These are phyloP conservation scores for Raddia guianensis DNA, from an alignment of 176 grass and related monocot species.

Conservation along the genomic window DNA sequence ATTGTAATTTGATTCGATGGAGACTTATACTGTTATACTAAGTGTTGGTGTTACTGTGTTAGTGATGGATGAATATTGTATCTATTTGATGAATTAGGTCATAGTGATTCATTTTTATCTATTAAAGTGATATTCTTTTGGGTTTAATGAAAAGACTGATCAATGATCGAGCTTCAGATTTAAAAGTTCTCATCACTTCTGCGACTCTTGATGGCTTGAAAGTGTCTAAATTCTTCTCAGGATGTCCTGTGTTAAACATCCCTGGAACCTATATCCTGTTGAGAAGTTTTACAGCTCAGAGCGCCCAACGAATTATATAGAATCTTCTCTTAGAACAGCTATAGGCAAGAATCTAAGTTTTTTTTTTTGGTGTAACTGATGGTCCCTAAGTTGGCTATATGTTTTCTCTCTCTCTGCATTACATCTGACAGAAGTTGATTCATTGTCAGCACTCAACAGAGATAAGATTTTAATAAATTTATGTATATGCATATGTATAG, in stretches of 20 bases:
- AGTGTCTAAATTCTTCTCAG: slow-evolving; percentile 89
- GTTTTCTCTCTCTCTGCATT: not conserved
- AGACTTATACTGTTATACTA: no score
- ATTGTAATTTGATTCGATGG: slow-evolving; percentile 4
- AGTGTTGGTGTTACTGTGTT: not conserved
- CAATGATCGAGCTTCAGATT: slow-evolving; percentile 61
- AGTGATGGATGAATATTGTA: slow-evolving; percentile 7
- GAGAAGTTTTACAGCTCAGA: slow-evolving; percentile 94
- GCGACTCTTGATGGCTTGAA: slow-evolving; percentile 91
- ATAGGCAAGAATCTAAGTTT: slow-evolving; percentile 49
- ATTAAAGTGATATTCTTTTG: slow-evolving; percentile 83
- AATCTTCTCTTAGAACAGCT: slow-evolving; percentile 90
- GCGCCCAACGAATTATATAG: slow-evolving; percentile 84
- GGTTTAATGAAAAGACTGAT: slow-evolving; percentile 92
- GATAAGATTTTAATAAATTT: slow-evolving; percentile 8
- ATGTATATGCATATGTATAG: no score
- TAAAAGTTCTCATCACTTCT: slow-evolving; percentile 96
- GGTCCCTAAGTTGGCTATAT: not conserved
- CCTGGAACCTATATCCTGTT: slow-evolving; percentile 86
- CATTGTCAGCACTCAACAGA: not conserved
- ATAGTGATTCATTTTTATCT: slow-evolving; percentile 33
- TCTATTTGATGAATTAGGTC: slow-evolving; percentile 7
- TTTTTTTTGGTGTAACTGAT: not conserved
- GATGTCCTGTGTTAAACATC: slow-evolving; percentile 82
- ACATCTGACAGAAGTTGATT: not conserved